phyloP scores from a whole-genome alignment of 148 eudicot genomes.

The Pharnaceum exiguum region DNA sequence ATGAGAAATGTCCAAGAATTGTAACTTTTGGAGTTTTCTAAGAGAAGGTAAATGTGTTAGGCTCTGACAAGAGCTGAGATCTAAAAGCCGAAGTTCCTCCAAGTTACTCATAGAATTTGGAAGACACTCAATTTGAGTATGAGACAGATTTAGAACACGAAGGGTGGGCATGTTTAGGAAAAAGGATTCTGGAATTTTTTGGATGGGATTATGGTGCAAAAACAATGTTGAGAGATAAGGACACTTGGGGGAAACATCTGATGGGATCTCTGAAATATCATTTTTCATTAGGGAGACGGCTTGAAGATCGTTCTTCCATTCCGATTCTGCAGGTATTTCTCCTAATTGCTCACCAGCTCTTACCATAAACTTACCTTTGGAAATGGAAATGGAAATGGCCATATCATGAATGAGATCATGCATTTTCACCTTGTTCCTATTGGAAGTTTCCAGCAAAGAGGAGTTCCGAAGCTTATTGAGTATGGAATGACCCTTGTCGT shows the following conservation, averaged over 20 bases:
- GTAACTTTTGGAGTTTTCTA: constrained; percentile 8
- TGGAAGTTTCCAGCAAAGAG: constrained; percentile 10
- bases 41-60: not conserved
- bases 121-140: constrained; percentile 2
- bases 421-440: constrained; percentile 1
- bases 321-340: not conserved
- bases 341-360: not conserved
- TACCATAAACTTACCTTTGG: not conserved
- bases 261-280: not conserved
- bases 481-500: constrained; percentile 17
- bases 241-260: not conserved
- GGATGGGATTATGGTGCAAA: constrained; percentile 6
- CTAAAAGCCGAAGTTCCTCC: constrained; percentile 14
- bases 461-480: constrained; percentile 20
- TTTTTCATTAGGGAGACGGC: constrained; percentile 4
- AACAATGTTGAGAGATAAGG: constrained; percentile 13
- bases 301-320: not conserved
- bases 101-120: constrained; percentile 11
- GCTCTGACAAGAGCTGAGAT: constrained; percentile 7
- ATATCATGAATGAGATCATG: constrained; percentile 7
- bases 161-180: constrained; percentile 10
- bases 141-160: constrained; percentile 14
- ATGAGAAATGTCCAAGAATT: constrained; percentile 9
- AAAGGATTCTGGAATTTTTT: constrained; percentile 13
- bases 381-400: constrained; percentile 7